phyloP scores from a whole-genome alignment of 371 early-diverging fungal species.

The Coemansia sp. region DNA sequence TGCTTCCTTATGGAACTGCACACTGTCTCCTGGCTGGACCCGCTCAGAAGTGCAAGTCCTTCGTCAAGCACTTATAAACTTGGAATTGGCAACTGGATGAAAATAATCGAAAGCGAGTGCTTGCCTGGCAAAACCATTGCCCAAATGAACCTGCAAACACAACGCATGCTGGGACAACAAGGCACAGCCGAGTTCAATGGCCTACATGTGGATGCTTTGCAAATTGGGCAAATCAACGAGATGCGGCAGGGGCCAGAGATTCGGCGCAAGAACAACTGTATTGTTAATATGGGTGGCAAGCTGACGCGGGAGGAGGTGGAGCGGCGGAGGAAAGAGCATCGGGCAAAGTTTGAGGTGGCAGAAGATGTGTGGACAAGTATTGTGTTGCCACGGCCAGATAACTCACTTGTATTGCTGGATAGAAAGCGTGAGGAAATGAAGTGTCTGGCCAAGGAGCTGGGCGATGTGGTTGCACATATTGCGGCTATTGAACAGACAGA shows the following conservation, averaged over 20 bases:
- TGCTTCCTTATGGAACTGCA: slow-evolving; percentile 88
- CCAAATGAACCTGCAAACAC: slow-evolving; percentile 91
- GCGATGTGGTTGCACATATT: slow-evolving; percentile 47
- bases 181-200: slow-evolving; percentile 90
- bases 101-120: slow-evolving; percentile 83
- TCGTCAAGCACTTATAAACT: slow-evolving; percentile 80
- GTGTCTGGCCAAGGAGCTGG: slow-evolving; percentile 55
- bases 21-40: slow-evolving; percentile 90
- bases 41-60: slow-evolving; percentile 78
- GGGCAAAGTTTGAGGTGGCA: slow-evolving; percentile 70
- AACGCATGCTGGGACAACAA: slow-evolving; percentile 90
- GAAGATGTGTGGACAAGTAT: slow-evolving; percentile 67
- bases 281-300: slow-evolving; percentile 82
- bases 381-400: slow-evolving; percentile 64
- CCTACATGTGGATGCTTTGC: slow-evolving; percentile 84
- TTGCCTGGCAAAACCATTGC: slow-evolving; percentile 89
- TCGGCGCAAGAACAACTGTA: slow-evolving; percentile 86
- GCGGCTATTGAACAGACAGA: slow-evolving; percentile 6
- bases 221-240: slow-evolving; percentile 78
- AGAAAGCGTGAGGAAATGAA: slow-evolving; percentile 59
- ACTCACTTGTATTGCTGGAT: slow-evolving; percentile 54
- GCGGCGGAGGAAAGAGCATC: slow-evolving; percentile 65
- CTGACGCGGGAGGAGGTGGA: slow-evolving; percentile 73
- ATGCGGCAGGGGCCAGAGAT: slow-evolving; percentile 76
- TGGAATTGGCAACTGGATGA: slow-evolving; percentile 92